A percentile compares a stretch with the other conserved stretches of the same genome.
Conservation (phyloP, 2,329 filamentous ascomycete species). For the Botryosphaeria dothidea region DNA sequence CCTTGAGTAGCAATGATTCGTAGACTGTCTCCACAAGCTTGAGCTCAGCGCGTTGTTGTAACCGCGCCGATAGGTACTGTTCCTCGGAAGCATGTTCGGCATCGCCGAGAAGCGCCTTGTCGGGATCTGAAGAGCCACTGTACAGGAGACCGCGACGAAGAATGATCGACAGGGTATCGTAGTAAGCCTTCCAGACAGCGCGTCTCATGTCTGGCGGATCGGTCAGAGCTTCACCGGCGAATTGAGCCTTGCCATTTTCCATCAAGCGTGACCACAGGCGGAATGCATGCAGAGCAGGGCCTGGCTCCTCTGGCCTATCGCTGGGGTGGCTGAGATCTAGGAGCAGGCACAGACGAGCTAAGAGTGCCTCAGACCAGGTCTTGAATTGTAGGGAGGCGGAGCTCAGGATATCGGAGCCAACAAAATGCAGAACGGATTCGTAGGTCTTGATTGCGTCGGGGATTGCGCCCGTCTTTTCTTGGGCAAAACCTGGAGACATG, state of each 20-base stretch:
- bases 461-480: constrained; percentile 42
- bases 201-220: constrained; percentile 45
- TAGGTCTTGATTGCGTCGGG: constrained; percentile 68
- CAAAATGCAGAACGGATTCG: constrained; percentile 63
- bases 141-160: constrained; percentile 67
- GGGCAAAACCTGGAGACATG: constrained; percentile 43
- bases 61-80: constrained; percentile 30
- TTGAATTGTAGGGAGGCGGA: constrained; percentile 57
- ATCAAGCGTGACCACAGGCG: constrained; percentile 71
- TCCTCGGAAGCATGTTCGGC: constrained; percentile 29
- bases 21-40: constrained; percentile 78
- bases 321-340: constrained; percentile 58
- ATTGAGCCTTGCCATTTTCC: constrained; percentile 33
- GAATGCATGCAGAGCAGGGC: constrained; percentile 49
- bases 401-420: constrained; percentile 59
- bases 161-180: constrained; percentile 74
- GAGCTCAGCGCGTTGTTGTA: constrained; percentile 69
- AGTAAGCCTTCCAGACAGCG: constrained; percentile 83
- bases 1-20: constrained; percentile 73
- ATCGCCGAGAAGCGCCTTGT: constrained; percentile 19
- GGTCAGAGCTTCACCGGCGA: constrained; percentile 24
- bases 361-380: constrained; percentile 76
- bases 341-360: constrained; percentile 74
- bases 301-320: constrained; percentile 29
- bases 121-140: constrained; percentile 41